These are phyloP conservation scores for Centrapalus pauciflorus DNA, from an alignment of 129 eudicot species.

Conservation along the genomic window DNA sequence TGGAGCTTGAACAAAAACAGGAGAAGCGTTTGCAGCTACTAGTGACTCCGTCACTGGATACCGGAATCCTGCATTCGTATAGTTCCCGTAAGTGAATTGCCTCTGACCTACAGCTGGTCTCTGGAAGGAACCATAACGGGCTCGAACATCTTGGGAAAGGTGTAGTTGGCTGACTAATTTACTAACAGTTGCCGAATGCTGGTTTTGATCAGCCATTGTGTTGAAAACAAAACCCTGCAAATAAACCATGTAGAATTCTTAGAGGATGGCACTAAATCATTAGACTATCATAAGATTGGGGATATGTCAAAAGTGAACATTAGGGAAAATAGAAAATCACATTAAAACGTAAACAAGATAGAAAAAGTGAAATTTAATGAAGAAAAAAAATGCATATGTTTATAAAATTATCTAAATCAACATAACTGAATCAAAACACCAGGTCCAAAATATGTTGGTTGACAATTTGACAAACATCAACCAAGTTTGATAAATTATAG, in stretches of 20 bases:
- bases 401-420: neutral
- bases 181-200: constrained; percentile 8
- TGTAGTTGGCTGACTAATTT: constrained; percentile 26
- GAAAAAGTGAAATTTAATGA: neutral
- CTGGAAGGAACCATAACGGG: constrained; percentile 28
- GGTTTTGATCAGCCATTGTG: constrained; percentile 26
- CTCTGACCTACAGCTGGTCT: constrained; percentile 25
- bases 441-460: neutral
- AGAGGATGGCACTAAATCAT: neutral
- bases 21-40: constrained; percentile 33
- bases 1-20: constrained; percentile 49
- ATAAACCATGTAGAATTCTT: neutral
- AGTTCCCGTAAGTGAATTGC: constrained; percentile 34
- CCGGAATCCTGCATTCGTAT: constrained; percentile 34
- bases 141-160: constrained; percentile 33
- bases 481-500: neutral
- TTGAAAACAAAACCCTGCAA: neutral
- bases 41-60: constrained; percentile 29
- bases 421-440: neutral
- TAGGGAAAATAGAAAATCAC: no score
- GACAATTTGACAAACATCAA: neutral
- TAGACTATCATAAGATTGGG: neutral
- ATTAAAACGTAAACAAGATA: neutral
- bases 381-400: neutral
- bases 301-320: neutral